Conservation (phyloP, 306 rosid species). For the Betula pendula region DNA sequence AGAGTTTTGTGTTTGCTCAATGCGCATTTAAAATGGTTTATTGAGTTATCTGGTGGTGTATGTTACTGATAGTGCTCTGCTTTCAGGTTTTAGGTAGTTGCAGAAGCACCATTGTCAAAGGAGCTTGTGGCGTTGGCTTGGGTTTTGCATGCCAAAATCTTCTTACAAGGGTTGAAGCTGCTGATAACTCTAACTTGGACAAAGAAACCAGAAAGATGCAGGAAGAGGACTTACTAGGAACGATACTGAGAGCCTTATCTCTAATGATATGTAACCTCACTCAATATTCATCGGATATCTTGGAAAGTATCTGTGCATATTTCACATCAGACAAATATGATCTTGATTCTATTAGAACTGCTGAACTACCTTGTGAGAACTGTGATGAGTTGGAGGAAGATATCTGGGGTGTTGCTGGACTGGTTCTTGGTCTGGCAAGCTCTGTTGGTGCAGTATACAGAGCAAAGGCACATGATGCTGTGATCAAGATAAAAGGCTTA, state of each 20-base stretch:
- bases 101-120: slow-evolving; percentile 84
- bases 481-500: slow-evolving; percentile 67
- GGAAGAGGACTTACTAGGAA: slow-evolving; percentile 66
- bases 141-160: slow-evolving; percentile 91
- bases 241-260: slow-evolving; percentile 58
- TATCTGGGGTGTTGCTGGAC: slow-evolving; percentile 96
- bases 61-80: slow-evolving; percentile 25
- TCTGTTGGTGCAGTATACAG: slow-evolving; percentile 70
- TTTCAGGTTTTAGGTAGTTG: slow-evolving; percentile 69
- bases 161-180: slow-evolving; percentile 63
- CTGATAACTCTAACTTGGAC: slow-evolving; percentile 48
- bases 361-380: slow-evolving; percentile 43
- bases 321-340: slow-evolving; percentile 46
- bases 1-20: too few species aligned
- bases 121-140: slow-evolving; percentile 95
- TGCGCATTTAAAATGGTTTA: neutral
- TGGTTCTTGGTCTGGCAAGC: slow-evolving; percentile 82
- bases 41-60: slow-evolving; percentile 19
- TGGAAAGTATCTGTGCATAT: slow-evolving; percentile 58
- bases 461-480: slow-evolving; percentile 65
- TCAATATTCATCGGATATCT: slow-evolving; percentile 49
- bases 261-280: slow-evolving; percentile 52
- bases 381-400: slow-evolving; percentile 69
- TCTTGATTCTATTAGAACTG: slow-evolving; percentile 30
- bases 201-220: slow-evolving; percentile 46